Evolutionary conservation across 2,329 filamentous ascomycete species (phyloP).

Genomic region (Fusarium sublunatum): DNA sequence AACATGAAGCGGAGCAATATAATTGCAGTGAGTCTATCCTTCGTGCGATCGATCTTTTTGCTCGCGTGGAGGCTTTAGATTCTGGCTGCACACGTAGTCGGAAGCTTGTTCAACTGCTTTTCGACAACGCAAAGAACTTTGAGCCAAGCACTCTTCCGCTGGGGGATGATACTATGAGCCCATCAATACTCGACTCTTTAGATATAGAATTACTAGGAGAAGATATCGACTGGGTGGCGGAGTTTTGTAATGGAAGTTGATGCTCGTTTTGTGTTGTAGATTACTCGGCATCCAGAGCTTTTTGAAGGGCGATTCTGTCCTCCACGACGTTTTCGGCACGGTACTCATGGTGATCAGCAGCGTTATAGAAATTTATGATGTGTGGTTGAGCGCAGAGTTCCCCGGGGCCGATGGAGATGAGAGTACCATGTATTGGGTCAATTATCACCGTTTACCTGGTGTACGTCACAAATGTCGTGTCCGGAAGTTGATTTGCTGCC

Average conservation of each 20-base stretch:
- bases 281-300: too few species aligned
- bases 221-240: conserved; percentile 5
- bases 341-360: too few species aligned
- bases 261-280: too few species aligned
- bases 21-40: background rate
- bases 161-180: background rate
- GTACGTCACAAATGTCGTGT: too few species aligned
- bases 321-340: too few species aligned
- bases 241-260: background rate
- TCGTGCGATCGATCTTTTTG: background rate
- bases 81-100: conserved; percentile 8
- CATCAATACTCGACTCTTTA: conserved; percentile 1
- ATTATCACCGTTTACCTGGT: too few species aligned
- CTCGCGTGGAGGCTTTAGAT: conserved; percentile 1
- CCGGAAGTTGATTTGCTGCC: too few species aligned
- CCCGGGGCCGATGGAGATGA: too few species aligned
- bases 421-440: too few species aligned
- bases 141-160: background rate
- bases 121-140: background rate
- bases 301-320: too few species aligned
- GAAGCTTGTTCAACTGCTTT: conserved; percentile 2
- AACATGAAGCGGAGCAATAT: background rate
- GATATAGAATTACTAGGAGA: conserved; percentile 6
- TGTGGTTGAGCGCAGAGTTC: too few species aligned
- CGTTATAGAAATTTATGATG: too few species aligned